Percentiles rank a stretch among this genome's conserved stretches.
Conservation (phyloP, 495 filamentous ascomycete genomes). For the Podospora pseudocomata region DNA sequence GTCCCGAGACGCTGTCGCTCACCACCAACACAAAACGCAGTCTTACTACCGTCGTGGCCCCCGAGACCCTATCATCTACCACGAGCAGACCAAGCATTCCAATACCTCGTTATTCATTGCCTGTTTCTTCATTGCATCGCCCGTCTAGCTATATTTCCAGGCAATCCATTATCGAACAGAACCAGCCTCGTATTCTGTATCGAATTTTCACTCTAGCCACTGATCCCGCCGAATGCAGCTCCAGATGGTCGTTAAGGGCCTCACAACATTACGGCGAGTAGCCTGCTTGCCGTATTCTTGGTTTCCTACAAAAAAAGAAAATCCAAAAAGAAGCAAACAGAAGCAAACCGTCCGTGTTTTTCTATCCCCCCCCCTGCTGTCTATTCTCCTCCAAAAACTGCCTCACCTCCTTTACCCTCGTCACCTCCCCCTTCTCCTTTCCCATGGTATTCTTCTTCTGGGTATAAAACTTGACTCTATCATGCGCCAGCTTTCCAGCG, state of each 20-base stretch:
- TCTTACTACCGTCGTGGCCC: no score
- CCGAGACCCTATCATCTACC: no score
- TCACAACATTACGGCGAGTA: not conserved
- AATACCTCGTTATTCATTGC: not conserved
- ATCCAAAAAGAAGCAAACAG: not conserved
- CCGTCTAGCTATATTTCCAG: not conserved
- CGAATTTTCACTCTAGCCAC: no score
- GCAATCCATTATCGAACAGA: not conserved
- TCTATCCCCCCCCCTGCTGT: not conserved
- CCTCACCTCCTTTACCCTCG: not conserved
- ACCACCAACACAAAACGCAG: no score
- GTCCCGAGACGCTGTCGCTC: no score
- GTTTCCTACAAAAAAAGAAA: not conserved
- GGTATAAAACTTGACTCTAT: not conserved
- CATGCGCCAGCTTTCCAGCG: constrained; percentile 10
- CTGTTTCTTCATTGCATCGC: no score
- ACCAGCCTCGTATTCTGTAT: not conserved
- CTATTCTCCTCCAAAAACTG: not conserved
- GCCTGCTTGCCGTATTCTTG: no score
- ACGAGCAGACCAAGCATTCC: not conserved
- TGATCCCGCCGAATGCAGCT: not conserved
- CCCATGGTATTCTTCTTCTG: not conserved
- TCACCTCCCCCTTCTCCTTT: not conserved
- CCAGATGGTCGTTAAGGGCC: not conserved
- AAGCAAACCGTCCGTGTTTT: not conserved